Base-by-base conservation (phyloP, 495 filamentous ascomycete species). In the Apiosordaria backusii region DNA sequence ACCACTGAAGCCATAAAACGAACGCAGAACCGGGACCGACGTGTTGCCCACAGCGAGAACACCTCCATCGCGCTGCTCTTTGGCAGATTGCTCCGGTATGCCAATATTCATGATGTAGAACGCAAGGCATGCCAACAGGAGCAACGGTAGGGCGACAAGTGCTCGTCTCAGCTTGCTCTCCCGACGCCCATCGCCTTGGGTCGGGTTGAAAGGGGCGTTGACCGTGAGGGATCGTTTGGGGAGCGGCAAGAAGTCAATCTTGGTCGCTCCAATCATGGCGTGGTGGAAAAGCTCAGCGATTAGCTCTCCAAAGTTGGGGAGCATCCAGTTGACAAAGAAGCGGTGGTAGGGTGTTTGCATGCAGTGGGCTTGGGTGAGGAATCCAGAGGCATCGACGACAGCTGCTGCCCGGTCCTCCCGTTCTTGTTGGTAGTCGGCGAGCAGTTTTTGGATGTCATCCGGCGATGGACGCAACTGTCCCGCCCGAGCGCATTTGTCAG, bases 91-190 rank as follows among this genome's bases (percentile, higher is more conserved):
- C 62, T 54, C 1, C 5, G 62, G 26, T 2, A 58, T 50, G 3
- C 1, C 27, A n/a, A 21, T 57, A 27, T 65, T 29, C 63, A 66
- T 64, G 52, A 62, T 29, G 16, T 55, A 61, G 0, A 16, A 16
- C 2, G 66, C 69, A 18, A 50, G 13, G 15, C 65, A 16, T 19
- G 10, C 4, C 19, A 71, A 29, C 0, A 19, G n/a, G 4, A 71
- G 24, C 7, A 71, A 40, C 2, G 69, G 69, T 26, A 71, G 25
- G 1, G 57, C 69, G 15, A 66, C 55, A 0, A 61, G 5, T 24
- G 57, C 45, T 19, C 69, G 60, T 26, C 60, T 62, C 16, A 71
- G 19, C 62, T 58, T 69, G 70, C 67, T 68, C 62, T 71, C 70
- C 22, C 35, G 60, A 3, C 50, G 23, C 4, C 64, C 69, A 3